These are phyloP conservation scores for Mycogone perniciosa DNA, from an alignment of 2,329 filamentous ascomycete genomes.

Conservation along the genomic window DNA sequence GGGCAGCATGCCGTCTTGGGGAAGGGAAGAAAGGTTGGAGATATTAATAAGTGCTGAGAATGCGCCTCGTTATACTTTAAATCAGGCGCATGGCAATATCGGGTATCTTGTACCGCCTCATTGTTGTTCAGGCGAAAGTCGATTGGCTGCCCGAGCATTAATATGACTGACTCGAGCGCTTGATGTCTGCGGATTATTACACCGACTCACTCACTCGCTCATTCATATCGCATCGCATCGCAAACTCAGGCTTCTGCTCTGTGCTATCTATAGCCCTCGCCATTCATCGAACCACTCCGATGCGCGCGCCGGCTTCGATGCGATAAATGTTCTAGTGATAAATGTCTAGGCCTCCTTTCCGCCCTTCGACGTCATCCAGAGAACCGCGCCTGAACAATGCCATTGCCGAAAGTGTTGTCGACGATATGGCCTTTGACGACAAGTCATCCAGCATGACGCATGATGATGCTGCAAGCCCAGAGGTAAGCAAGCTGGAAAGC, in stretches of 20 bases:
- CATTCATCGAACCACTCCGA: neutral
- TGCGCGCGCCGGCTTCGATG: neutral
- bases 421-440: slow-evolving; percentile 8
- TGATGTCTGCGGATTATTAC: neutral
- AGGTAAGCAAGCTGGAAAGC: slow-evolving; percentile 1
- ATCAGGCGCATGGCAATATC: neutral
- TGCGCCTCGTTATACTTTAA: neutral
- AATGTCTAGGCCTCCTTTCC: slow-evolving; percentile 1
- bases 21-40: too few species aligned
- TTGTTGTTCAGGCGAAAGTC: neutral
- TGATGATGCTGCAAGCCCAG: neutral
- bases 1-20: too few species aligned
- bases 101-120: neutral
- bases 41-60: too few species aligned
- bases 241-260: too few species aligned
- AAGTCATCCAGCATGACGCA: slow-evolving; percentile 8
- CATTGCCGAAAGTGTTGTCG: neutral
- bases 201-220: too few species aligned
- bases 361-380: neutral
- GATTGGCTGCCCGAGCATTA: neutral
- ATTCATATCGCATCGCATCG: too few species aligned
- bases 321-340: neutral
- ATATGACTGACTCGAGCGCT: neutral
- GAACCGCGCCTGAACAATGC: slow-evolving; percentile 9
- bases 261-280: too few species aligned